These are phyloP conservation scores for Penicillium freii DNA, from an alignment of 2,329 filamentous ascomycete species.

Conservation along the genomic window DNA sequence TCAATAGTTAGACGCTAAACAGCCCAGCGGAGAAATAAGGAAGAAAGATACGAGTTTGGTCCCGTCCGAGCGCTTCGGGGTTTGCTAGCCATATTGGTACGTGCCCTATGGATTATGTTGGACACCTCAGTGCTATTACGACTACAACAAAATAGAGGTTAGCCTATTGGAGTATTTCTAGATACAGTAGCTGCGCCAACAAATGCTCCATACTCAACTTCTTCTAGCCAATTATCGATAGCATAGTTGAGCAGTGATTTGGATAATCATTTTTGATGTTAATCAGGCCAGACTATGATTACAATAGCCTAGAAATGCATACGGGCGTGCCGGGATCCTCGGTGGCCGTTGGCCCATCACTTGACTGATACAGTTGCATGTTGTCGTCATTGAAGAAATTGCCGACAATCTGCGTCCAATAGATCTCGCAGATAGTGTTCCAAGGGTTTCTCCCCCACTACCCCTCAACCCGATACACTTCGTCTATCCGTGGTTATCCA, in stretches of 20 bases:
- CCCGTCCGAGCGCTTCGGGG: conserved; percentile 6
- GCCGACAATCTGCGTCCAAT: neutral
- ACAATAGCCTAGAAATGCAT: neutral
- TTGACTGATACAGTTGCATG: neutral
- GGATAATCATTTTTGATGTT: neutral
- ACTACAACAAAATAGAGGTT: neutral
- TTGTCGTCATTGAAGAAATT: conserved; percentile 5
- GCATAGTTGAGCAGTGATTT: neutral
- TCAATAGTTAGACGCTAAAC: neutral
- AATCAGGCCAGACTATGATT: neutral
- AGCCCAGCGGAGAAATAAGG: neutral
- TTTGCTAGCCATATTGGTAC: neutral
- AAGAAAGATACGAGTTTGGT: neutral
- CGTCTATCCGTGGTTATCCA: neutral
- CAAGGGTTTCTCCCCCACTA: conserved; percentile 1
- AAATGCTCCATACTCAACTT: neutral
- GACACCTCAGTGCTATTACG: neutral
- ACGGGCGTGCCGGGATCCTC: neutral
- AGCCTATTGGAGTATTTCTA: neutral
- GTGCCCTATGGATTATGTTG: neutral
- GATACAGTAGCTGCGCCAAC: neutral
- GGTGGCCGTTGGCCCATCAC: conserved; percentile 4
- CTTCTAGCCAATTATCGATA: neutral
- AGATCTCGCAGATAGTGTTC: neutral
- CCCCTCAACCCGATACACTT: conserved; percentile 3